Evolutionary conservation across 768 basidiomycete genomes (phyloP), one percentile per base, ranked within the genome.

Genomic region (Lactifluus piperatus): DNA sequence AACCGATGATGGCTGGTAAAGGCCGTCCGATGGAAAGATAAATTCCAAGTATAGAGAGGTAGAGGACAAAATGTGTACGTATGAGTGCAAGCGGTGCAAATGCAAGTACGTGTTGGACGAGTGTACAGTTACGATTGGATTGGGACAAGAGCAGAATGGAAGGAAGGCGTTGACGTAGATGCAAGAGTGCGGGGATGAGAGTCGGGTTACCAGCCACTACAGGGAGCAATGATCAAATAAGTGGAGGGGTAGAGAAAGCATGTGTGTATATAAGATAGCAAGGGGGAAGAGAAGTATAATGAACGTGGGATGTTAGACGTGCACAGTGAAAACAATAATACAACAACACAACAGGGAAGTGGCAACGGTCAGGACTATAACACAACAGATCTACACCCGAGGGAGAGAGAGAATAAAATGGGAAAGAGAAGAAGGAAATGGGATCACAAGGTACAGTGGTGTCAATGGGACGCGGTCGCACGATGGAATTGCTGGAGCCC

Each of bases 401-500:
- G 18, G 18, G 8, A 10, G 34, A 34, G 26, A 49, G 20, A 29
- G 20, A 48, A 37, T 36, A 24, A 45, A 4, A 24, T 4, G 16
- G 20, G 20, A 9, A 41, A 22, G 18, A 7, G 44, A 30, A 34
- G 7, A 43, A 22, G 18, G 9, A 54, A 30, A 43, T n/a, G 24
- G 5, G n/a, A 30, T n/a, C 13, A 20, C 11, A 22, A 45, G 32
- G 10, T 16, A n/a, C 5, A 32, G 30, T 29, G 18, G 4, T 5
- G 9, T 60, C 46, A 58, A 0, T 36, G 46, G 7, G 57, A 14
- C 24, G 57, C 7, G 4, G 51, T 43, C 29, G 14, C 30, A 14
- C 61, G 56, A 39, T 60, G 62, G 36, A 65, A 58, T 16, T 51
- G 51, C 48, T 56, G 54, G 16, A 63, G 57, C 14, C 43, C 62